Evolutionary conservation across 1,284 basidiomycete genomes (phyloP), one percentile per base, ranked within the genome.

Genomic region (Moniliophthora roreri): DNA sequence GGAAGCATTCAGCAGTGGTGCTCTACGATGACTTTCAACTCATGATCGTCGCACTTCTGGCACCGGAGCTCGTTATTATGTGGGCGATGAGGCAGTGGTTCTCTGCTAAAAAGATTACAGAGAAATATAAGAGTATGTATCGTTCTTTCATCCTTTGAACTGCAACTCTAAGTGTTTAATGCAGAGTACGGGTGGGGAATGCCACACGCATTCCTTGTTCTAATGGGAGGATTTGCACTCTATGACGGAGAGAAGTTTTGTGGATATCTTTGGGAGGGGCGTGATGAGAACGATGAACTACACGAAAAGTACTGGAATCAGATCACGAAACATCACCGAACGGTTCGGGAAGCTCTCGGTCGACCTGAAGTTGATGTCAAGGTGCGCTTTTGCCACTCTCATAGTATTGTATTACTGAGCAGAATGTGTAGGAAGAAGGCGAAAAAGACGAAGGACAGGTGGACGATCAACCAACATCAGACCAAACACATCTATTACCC

Each of bases 141-240:
- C 21, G 24, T 20, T 7, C 20, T 21, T 24, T 15, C 18, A 15
- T 23, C 24, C 15, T 15, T 10, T 13, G 10, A 21, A 18, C 16
- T 18, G 35, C 6, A 18, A 8, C n/a, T n/a, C n/a, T n/a, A 37
- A 4, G 6, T 15, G 23, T 36, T 32, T 9, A 24, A 36, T 26
- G 3, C 42, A 61, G 41, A 32, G 16, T 20, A 57, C 51, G 36
- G 48, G 26, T 61, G 63, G 64, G 60, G 62, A 46, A 40, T 28
- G 35, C 55, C 60, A 0, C 67, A 69, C 44, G 62, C 58, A 6
- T 62, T 62, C 48, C 64, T 65, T 32, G 50, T 58, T 0, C 51
- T 63, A 10, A 70, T 68, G 62, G 69, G 68, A 13, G 67, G 66
- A 0, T 66, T 69, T 36, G 49, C 58, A 21, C 15, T 64, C 11